Base-by-base conservation (phyloP, 2,329 filamentous ascomycete genomes). In the Xylariaceae sp. region DNA sequence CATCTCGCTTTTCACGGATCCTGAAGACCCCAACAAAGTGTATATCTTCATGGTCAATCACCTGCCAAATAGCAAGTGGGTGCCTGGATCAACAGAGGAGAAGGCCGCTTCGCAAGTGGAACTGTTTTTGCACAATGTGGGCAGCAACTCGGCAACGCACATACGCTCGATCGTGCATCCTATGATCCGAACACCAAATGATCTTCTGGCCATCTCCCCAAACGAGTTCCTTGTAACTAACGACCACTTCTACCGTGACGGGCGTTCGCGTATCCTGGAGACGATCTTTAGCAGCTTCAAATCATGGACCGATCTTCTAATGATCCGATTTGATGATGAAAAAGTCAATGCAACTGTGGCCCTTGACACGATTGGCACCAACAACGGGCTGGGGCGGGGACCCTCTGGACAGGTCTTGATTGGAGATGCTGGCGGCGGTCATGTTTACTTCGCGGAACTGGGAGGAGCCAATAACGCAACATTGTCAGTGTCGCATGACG, bases 11-110 rank as follows among this genome's bases (percentile, higher is more conserved):
- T 72, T 82, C n/a, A 55, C 50, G 0, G 41, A 57, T 1, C 58
- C 60, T 2, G 63, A 71, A 3, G 80, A 84, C 54, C 75, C 73
- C 0, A 60, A 73, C 2, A 60, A 60, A 2, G 76, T 86, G 6
- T 86, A 82, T 57, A 79, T 86, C 42, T 81, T 81, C 48, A 82
- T 79, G 0, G 65, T 86, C 45, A 86, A 86, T 57, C 83, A 86
- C 50, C 58, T 78, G 1, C 77, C 81, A 0, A 77, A 83, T 50
- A 70, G 72, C 0, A 69, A 70, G 0, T 74, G 72, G 59, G 61
- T 31, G 42, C 47, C 22, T 16, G 60, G 43, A 6, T 57, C 54
- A 3, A 53, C 56, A 5, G 60, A 62, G 2, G 67, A 65, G 10
- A 75, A 74, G 53, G 72, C 75, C 0, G 72, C 72, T 1, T 84